Base-by-base conservation (phyloP, 768 basidiomycete species). In the Leccinum subtestaceum region DNA sequence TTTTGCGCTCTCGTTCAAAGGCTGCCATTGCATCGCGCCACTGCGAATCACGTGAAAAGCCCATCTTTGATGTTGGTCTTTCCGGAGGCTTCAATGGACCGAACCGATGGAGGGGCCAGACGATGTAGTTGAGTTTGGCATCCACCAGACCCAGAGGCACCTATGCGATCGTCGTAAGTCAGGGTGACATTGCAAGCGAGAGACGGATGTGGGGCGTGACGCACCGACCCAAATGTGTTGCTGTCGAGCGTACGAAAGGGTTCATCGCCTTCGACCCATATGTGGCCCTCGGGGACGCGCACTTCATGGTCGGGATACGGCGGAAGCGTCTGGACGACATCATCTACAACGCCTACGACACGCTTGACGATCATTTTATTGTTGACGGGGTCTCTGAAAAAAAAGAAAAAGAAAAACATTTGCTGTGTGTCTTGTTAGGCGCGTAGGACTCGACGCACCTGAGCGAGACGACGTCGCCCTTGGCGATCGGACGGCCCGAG, bases 181-280 rank as follows among this genome's bases (percentile, higher is more conserved):
- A 9, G 4, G 40, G 34, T 5, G 13, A 43, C 40, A 3, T 15
- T 13, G 1, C 5, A 53, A 38, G 52, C 52, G 54, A 38, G 59
- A 38, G 12, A 61, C 11, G 11, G 23, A 0, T 59, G 7, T 58
- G 6, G 53, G 13, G 12, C 2, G 40, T 47, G 13, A 72, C 80
- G 60, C 67, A 89, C 88, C 9, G 89, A 85, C 7, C 89, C 89
- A 69, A 87, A 88, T 1, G 75, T 70, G 68, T 89, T 90, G 74
- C 88, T 90, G 65, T 90, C 89, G 55, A 85, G 78, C 9, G 84
- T 87, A 57, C 82, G 78, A 27, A 59, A 72, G 5, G 65, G 46
- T 27, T 68, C 66, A 32, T 63, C 68, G 32, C 70, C 89, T 81
- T 91, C 89, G 53, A 91, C 79, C 89, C 89, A 91, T 43, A 84